Conservation (phyloP, 352 stramenopile species). For the Thalassiosira hispida region DNA sequence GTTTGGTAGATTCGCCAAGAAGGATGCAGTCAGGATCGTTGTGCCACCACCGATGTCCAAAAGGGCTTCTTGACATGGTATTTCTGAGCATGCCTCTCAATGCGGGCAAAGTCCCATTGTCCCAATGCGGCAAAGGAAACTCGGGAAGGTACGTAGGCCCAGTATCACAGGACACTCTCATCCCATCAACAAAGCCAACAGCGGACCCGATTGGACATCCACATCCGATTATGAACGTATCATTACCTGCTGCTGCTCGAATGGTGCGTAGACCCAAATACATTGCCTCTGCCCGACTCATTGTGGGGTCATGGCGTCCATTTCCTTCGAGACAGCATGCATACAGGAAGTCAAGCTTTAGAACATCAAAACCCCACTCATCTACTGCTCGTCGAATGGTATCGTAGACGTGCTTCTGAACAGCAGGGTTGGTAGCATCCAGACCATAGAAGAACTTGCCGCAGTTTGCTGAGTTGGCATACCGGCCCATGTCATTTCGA, state of each 20-base stretch:
- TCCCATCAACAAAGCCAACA: slow-evolving; percentile 86
- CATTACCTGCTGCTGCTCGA: slow-evolving; percentile 72
- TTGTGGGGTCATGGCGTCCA: slow-evolving; percentile 82
- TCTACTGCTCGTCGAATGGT: slow-evolving; percentile 77
- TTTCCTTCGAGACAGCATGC: slow-evolving; percentile 83
- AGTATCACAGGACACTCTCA: slow-evolving; percentile 85
- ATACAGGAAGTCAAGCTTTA: slow-evolving; percentile 89
- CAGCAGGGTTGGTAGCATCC: slow-evolving; percentile 84
- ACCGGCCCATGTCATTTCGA: slow-evolving; percentile 68
- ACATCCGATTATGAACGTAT: slow-evolving; percentile 86
- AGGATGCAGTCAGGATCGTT: slow-evolving; percentile 89
- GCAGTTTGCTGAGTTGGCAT: slow-evolving; percentile 85
- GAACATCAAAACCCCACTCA: slow-evolving; percentile 84
- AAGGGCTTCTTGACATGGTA: slow-evolving; percentile 77
- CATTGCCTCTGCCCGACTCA: slow-evolving; percentile 84
- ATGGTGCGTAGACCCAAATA: slow-evolving; percentile 82
- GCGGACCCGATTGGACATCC: slow-evolving; percentile 81
- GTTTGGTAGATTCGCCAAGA: slow-evolving; percentile 80
- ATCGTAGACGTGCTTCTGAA: slow-evolving; percentile 77
- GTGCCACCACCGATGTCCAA: slow-evolving; percentile 87
- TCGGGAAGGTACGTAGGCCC: slow-evolving; percentile 83
- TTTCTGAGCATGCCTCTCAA: slow-evolving; percentile 85
- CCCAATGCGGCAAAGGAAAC: slow-evolving; percentile 83
- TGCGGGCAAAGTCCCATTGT: slow-evolving; percentile 82
- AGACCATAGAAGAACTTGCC: slow-evolving; percentile 88